phyloP scores from a whole-genome alignment of 2,329 filamentous ascomycete genomes.

The Daldinia sp. region DNA sequence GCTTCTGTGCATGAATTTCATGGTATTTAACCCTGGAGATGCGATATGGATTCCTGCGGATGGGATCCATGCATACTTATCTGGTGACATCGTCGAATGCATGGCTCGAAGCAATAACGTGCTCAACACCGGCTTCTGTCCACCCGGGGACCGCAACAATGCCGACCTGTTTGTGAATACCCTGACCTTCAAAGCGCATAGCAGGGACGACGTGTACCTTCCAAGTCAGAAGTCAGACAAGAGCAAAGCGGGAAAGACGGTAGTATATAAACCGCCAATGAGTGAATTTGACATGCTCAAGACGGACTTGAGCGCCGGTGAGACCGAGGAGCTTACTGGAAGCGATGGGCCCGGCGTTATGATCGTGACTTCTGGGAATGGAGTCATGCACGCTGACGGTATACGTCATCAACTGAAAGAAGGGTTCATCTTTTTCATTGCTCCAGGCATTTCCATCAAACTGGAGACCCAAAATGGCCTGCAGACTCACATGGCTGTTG shows the following conservation, averaged over 20 bases:
- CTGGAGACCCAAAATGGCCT: conserved; percentile 52
- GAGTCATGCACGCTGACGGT: conserved; percentile 66
- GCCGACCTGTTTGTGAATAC: conserved; percentile 72
- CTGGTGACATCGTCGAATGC: conserved; percentile 81
- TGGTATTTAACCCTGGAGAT: conserved; percentile 73
- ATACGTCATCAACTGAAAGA: conserved; percentile 66
- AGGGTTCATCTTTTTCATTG: conserved; percentile 76
- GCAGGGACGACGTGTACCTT: conserved; percentile 67
- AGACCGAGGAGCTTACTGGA: conserved; percentile 68
- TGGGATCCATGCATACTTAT: conserved; percentile 79
- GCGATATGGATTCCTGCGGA: conserved; percentile 78
- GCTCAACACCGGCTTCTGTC: conserved; percentile 80
- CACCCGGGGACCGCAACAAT: conserved; percentile 71
- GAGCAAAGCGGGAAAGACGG: conserved; percentile 70
- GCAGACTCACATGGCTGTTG: conserved; percentile 56
- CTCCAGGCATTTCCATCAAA: conserved; percentile 59
- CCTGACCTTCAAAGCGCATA: conserved; percentile 74
- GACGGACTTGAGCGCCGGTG: conserved; percentile 66
- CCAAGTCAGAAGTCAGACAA: conserved; percentile 61
- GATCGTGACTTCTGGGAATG: conserved; percentile 71
- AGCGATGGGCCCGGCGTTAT: conserved; percentile 72
- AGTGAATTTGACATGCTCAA: conserved; percentile 78
- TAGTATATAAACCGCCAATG: conserved; percentile 74
- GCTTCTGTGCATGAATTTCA: conserved; percentile 79
- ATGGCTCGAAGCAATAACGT: conserved; percentile 84